These are phyloP conservation scores for Wickerhamomyces queroliae DNA, from an alignment of 805 yeast species.

Conservation along the genomic window DNA sequence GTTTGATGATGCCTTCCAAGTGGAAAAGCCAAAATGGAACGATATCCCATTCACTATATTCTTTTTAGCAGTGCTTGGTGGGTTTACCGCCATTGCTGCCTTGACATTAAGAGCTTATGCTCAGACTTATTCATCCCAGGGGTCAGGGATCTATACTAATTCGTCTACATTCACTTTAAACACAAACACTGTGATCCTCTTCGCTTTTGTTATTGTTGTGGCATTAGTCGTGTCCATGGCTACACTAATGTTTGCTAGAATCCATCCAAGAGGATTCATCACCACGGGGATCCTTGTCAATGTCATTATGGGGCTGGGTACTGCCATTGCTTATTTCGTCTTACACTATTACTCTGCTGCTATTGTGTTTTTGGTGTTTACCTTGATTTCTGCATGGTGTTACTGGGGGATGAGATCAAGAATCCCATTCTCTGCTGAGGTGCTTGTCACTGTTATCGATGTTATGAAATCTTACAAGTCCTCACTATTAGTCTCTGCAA, in stretches of 20 bases:
- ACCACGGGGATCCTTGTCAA: slow-evolving; percentile 63
- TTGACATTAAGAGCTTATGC: slow-evolving; percentile 63
- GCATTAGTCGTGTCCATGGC: slow-evolving; percentile 51
- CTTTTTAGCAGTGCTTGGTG: slow-evolving; percentile 43
- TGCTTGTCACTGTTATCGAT: slow-evolving; percentile 65
- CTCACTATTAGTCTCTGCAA: slow-evolving; percentile 49
- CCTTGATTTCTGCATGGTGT: slow-evolving; percentile 57
- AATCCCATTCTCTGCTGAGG: slow-evolving; percentile 70
- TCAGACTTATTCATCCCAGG: slow-evolving; percentile 46
- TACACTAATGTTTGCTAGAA: slow-evolving; percentile 56
- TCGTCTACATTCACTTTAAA: slow-evolving; percentile 56
- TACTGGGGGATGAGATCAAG: slow-evolving; percentile 69
- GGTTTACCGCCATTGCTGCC: slow-evolving; percentile 66
- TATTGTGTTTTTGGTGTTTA: slow-evolving; percentile 62
- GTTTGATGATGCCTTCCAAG: slow-evolving; percentile 65
- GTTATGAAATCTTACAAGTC: slow-evolving; percentile 74
- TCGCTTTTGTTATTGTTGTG: slow-evolving; percentile 58
- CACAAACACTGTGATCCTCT: slow-evolving; percentile 67
- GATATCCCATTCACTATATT: slow-evolving; percentile 69
- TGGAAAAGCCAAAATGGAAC: slow-evolving; percentile 57
- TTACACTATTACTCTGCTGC: slow-evolving; percentile 76
- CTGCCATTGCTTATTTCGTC: slow-evolving; percentile 69
- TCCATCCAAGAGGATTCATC: slow-evolving; percentile 63
- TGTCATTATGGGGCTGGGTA: slow-evolving; percentile 63
- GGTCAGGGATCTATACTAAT: slow-evolving; percentile 55